Percentiles rank a stretch among this genome's conserved stretches.
phyloP scores from a whole-genome alignment of 345 rosid genomes.

The Odontarrhena argentea region DNA sequence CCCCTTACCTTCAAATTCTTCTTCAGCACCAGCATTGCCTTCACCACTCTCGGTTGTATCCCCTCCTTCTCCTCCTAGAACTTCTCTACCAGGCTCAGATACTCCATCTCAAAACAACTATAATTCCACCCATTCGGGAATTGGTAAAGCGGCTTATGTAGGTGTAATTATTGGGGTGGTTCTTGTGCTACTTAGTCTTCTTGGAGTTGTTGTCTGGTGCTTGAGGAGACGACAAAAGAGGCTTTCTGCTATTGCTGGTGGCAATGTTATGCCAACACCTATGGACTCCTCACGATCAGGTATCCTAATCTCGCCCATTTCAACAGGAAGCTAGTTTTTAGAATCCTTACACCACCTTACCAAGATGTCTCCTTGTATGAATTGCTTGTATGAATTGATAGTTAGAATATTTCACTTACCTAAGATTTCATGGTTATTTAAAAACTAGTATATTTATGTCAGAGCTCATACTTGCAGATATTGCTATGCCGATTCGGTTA shows the following conservation, averaged over 20 bases:
- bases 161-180: constrained; percentile 59
- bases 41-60: constrained; percentile 43
- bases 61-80: constrained; percentile 47
- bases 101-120: constrained; percentile 38
- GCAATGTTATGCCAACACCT: constrained; percentile 67
- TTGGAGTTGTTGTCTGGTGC: constrained; percentile 62
- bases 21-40: constrained; percentile 41
- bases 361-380: constrained; percentile 21
- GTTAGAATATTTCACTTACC: neutral
- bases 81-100: constrained; percentile 35
- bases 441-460: constrained; percentile 10
- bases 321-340: constrained; percentile 3
- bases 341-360: neutral
- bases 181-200: constrained; percentile 56
- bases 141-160: constrained; percentile 48
- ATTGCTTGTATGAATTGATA: constrained; percentile 10
- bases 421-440: constrained; percentile 14
- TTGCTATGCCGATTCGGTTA: neutral
- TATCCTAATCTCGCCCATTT: constrained; percentile 30
- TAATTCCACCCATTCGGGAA: constrained; percentile 39
- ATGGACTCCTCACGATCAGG: constrained; percentile 68
- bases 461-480: neutral
- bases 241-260: constrained; percentile 52
- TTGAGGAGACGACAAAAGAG: constrained; percentile 58
- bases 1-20: constrained; percentile 49